Base-by-base conservation (phyloP, 306 rosid genomes). In the Dalbergia oliveri region DNA sequence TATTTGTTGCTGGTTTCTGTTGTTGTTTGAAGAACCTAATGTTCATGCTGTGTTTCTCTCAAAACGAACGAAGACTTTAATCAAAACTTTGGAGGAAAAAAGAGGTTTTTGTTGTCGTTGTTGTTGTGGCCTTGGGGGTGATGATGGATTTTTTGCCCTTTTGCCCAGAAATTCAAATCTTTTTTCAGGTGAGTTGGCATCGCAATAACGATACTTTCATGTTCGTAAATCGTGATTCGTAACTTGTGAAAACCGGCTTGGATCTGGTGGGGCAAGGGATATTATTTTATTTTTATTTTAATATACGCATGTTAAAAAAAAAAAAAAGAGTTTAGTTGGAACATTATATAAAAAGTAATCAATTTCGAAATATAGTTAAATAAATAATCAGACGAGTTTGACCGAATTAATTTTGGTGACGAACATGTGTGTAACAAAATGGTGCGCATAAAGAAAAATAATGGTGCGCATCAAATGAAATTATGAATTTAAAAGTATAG, bases 181-280 rank as follows among this genome's bases (percentile, higher is more conserved):
- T 47, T 51, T 86, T 73, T 71, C 74, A 57, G 87, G 83, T 81
- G 83, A 84, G 89, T 85, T 75, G 91, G 88, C 83, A 34, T 41
- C 12, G 58, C 23, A 77, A 72, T 75, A 57, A 73, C 71, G 54
- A 31, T 56, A 33, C 79, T 44, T 18, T 7, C 66, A 44, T 19
- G 11, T 56, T 73, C 56, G 18, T 54, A 85, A 79, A 77, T 84
- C 86, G 69, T 54, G 84, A 79, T 79, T 84, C 86, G 69, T 87
- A 87, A 19, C 87, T 88, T 83, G 41, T 47, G 56, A 73, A 65
- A 86, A 64, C 93, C 91, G 96, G 96, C 83, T 83, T 82, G 81
- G 86, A 83, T 84, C 88, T 49, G 67, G 23, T 21, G 8, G 21
- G 69, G 37, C 43, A 73, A n/a, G 10, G 31, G 16, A 8, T 73